phyloP scores from a whole-genome alignment of 305 asterid genomes.

The Solanum hybrid region DNA sequence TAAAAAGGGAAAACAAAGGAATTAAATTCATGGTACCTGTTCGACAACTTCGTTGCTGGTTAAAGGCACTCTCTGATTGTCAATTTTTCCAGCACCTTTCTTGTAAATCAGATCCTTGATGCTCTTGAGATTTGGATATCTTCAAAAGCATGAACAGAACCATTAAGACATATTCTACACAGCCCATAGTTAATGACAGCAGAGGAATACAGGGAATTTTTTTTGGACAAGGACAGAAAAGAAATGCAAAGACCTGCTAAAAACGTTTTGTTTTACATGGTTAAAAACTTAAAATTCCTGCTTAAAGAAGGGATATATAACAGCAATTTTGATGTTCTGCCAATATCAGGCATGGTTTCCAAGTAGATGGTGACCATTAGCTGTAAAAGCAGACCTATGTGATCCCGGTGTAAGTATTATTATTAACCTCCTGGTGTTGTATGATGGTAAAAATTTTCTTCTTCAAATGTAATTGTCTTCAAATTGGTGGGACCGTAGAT shows the following conservation, averaged over 20 bases:
- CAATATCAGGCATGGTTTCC: neutral
- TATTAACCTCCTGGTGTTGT: neutral
- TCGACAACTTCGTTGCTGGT: slow-evolving; percentile 82
- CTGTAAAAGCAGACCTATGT: neutral
- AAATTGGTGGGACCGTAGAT: neutral
- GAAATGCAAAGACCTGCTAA: neutral
- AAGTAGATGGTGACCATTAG: neutral
- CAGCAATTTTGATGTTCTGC: neutral
- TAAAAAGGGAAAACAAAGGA: neutral
- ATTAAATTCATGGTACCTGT: slow-evolving; percentile 36
- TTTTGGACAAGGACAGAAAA: neutral
- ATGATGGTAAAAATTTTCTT: neutral
- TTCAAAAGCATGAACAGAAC: slow-evolving; percentile 18
- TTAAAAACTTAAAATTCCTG: neutral
- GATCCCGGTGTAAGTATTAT: neutral
- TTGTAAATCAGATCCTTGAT: slow-evolving; percentile 89
- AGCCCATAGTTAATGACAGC: neutral
- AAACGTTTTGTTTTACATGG: neutral
- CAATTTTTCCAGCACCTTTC: slow-evolving; percentile 67
- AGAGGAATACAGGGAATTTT: neutral
- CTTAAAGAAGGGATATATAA: neutral
- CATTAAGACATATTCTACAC: neutral
- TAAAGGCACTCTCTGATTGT: slow-evolving; percentile 56
- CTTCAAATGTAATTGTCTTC: neutral
- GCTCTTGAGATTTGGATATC: slow-evolving; percentile 80